Percentiles rank a stretch among this genome's conserved stretches.
These are phyloP conservation scores for Microdochium trichocladiopsis DNA, from an alignment of 2,329 filamentous ascomycete species.

Conservation along the genomic window DNA sequence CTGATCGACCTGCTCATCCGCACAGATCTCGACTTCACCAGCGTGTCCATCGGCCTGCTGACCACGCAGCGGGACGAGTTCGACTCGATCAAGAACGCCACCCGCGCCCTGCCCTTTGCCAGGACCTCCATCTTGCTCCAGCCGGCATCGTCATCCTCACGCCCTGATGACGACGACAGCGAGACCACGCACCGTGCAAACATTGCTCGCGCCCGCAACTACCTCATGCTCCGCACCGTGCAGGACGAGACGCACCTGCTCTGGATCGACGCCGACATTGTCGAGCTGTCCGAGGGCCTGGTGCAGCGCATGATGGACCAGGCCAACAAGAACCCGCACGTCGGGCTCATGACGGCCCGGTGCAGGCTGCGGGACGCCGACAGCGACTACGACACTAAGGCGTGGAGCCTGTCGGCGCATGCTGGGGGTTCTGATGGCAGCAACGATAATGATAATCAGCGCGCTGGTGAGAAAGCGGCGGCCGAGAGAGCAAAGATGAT, in stretches of 20 bases:
- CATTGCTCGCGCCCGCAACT: slow-evolving; percentile 22
- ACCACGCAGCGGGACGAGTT: slow-evolving; percentile 17
- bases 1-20: slow-evolving; percentile 18
- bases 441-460: neutral
- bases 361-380: slow-evolving; percentile 19
- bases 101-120: slow-evolving; percentile 14
- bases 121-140: slow-evolving; percentile 11
- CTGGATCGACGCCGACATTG: slow-evolving; percentile 27
- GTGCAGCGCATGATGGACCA: slow-evolving; percentile 22
- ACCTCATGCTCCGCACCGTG: slow-evolving; percentile 21
- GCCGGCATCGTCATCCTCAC: too few species aligned
- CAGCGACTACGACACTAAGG: slow-evolving; percentile 28
- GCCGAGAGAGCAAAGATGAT: neutral
- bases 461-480: slow-evolving; percentile 11
- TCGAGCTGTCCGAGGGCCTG: slow-evolving; percentile 19
- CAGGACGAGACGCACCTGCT: slow-evolving; percentile 23
- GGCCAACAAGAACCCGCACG: slow-evolving; percentile 13
- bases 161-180: slow-evolving; percentile 6
- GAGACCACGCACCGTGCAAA: slow-evolving; percentile 13
- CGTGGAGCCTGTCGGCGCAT: slow-evolving; percentile 7
- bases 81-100: slow-evolving; percentile 10
- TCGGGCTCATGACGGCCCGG: slow-evolving; percentile 23
- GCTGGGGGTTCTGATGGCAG: slow-evolving; percentile 10
- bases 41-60: slow-evolving; percentile 17
- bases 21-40: slow-evolving; percentile 14